Base-by-base conservation (phyloP, 1,284 basidiomycete species). In the Ceratobasidium sp. region DNA sequence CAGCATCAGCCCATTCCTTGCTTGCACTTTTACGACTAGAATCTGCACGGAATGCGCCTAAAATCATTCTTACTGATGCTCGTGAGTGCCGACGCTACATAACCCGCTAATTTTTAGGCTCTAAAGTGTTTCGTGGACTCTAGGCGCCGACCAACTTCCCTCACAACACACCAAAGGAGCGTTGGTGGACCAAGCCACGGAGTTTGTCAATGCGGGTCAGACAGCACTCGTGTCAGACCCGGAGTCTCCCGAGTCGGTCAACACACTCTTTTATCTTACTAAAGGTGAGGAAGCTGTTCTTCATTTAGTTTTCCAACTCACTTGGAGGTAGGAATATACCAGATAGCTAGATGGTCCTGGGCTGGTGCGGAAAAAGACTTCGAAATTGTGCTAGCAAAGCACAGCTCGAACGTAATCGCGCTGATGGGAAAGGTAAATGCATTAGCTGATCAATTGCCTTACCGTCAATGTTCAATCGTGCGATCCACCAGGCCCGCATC, bases 1-100 rank as follows among this genome's bases (percentile, higher is more conserved):
- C 64, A 54, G 50, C 88, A 28, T 92, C 94, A 9, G 88, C 96
- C 70, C 92, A 94, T 80, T 90, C 93, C 26, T 87, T 97, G 77
- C 87, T 95, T 28, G 95, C 95, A 1, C 96, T 96, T 84, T 89
- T 97, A 65, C 90, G 93, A 78, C 89, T 97, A 77, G 90, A 93
- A 1, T 88, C 91, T 80, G 93, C 95, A 0, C 89, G 93, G 42
- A 89, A 88, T 73, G 95, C 95, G 15, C 96, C 96, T 0, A 97
- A 96, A 82, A 82, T 93, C 5, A 87, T 94, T 38, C 84, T 97
- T 0, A 83, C 87, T 0, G 89, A 93, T 81, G 91, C 95, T 77
- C 90, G 94, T 95, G 83, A 84, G 93, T 86, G 9, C 54, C 56
- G 20, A 54, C 70, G 9, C 42, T 6, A 42, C 68, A 77, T 70